Conservation (phyloP, 140 eudicot species). For the Senecio squalidus region DNA sequence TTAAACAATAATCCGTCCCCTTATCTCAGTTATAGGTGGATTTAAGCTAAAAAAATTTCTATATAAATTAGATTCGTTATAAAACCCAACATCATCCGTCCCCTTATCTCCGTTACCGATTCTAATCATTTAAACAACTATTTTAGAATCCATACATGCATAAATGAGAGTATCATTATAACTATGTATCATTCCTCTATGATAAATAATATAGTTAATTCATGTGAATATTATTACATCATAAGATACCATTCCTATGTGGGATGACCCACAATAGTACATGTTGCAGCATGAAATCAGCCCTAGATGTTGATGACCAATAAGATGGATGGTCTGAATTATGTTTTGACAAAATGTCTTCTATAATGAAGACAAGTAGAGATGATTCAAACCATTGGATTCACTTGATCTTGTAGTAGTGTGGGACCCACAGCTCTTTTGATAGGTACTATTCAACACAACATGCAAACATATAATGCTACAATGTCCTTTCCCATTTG, state of each 20-base stretch:
- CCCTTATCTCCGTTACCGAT: no score
- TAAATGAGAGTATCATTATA: no score
- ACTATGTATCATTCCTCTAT: no score
- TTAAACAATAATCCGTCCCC: no score
- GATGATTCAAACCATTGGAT: conserved; percentile 34
- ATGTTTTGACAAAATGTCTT: conserved; percentile 38
- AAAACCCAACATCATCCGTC: no score
- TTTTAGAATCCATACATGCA: no score
- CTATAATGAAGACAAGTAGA: conserved; percentile 28
- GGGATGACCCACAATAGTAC: conserved; percentile 30
- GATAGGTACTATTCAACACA: conserved; percentile 42
- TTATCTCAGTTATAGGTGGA: no score
- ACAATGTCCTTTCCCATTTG: conserved; percentile 19
- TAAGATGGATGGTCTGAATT: conserved; percentile 17
- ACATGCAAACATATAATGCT: conserved; percentile 28
- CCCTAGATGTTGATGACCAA: conserved; percentile 33
- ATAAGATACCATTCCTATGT: conserved; percentile 16
- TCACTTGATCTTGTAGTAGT: conserved; percentile 14
- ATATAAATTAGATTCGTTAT: no score
- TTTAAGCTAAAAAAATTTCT: no score
- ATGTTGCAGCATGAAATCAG: conserved; percentile 25
- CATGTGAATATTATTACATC: no score
- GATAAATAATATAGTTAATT: no score
- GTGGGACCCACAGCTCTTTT: conserved; percentile 19
- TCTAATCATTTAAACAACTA: no score